Conservation (phyloP, 2,329 filamentous ascomycete species). For the Botrytis fragariae region DNA sequence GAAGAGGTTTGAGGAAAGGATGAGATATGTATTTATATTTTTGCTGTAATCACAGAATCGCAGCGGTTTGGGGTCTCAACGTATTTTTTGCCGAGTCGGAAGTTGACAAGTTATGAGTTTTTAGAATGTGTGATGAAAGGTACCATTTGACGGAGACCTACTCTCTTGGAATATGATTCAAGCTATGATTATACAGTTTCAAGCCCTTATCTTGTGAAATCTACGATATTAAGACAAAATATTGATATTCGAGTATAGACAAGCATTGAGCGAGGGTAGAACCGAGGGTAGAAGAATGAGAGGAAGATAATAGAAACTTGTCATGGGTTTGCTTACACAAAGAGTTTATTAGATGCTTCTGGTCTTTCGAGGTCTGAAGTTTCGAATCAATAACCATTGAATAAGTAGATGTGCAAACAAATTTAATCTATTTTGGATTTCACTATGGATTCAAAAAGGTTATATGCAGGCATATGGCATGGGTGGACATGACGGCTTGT, state of each 20-base stretch:
- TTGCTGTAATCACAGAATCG: slow-evolving; percentile 10
- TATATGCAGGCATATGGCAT: neutral
- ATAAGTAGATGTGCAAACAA: neutral
- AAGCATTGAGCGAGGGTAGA: neutral
- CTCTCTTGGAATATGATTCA: neutral
- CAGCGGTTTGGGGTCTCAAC: slow-evolving; percentile 1
- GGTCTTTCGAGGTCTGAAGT: neutral
- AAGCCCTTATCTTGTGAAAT: neutral
- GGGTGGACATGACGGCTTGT: neutral
- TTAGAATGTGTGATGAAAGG: neutral
- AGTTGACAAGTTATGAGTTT: neutral
- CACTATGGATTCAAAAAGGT: neutral
- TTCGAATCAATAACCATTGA: neutral
- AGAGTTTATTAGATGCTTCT: neutral
- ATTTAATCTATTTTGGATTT: neutral
- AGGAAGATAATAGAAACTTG: neutral
- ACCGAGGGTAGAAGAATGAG: neutral
- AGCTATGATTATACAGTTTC: neutral
- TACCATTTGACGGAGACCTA: neutral
- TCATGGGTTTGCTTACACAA: neutral
- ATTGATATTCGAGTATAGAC: neutral
- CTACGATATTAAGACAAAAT: no score
- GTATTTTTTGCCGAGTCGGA: neutral
- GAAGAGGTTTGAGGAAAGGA: slow-evolving; percentile 8
- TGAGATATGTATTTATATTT: slow-evolving; percentile 20